phyloP scores from a whole-genome alignment of 1,284 basidiomycete species.

The Tilletia caries region DNA sequence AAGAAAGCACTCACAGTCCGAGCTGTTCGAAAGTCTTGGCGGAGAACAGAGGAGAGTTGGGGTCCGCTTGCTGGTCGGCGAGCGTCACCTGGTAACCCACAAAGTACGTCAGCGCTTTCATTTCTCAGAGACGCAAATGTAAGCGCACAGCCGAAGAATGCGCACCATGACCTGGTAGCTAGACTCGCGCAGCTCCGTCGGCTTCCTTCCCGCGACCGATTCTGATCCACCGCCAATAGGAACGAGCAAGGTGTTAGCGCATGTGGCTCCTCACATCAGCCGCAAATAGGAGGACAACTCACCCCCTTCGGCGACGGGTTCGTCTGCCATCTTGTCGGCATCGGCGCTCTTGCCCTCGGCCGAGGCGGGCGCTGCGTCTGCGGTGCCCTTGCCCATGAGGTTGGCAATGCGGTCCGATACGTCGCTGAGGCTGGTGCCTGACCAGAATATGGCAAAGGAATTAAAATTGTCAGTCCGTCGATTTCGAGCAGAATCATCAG shows the following conservation, averaged over 20 bases:
- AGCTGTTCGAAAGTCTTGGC: slow-evolving; percentile 83
- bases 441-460: slow-evolving; percentile 16
- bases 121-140: neutral
- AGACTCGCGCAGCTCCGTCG: slow-evolving; percentile 31
- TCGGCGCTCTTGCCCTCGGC: slow-evolving; percentile 5
- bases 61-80: slow-evolving; percentile 93
- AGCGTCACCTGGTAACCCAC: slow-evolving; percentile 74
- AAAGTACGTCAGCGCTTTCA: neutral
- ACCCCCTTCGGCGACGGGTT: neutral
- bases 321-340: neutral
- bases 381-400: slow-evolving; percentile 29
- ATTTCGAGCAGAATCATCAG: no score
- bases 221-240: no score
- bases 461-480: neutral
- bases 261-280: no score
- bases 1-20: slow-evolving; percentile 18
- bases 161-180: slow-evolving; percentile 37
- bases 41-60: slow-evolving; percentile 89
- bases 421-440: slow-evolving; percentile 33
- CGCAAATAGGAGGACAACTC: neutral
- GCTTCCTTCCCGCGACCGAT: neutral
- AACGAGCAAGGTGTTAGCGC: no score
- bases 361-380: neutral
- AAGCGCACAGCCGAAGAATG: neutral
- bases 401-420: slow-evolving; percentile 34